Percentiles rank a stretch among this genome's conserved stretches.
Conservation (phyloP, 1,284 basidiomycete genomes). For the Erythrobasidium hasegawianum region DNA sequence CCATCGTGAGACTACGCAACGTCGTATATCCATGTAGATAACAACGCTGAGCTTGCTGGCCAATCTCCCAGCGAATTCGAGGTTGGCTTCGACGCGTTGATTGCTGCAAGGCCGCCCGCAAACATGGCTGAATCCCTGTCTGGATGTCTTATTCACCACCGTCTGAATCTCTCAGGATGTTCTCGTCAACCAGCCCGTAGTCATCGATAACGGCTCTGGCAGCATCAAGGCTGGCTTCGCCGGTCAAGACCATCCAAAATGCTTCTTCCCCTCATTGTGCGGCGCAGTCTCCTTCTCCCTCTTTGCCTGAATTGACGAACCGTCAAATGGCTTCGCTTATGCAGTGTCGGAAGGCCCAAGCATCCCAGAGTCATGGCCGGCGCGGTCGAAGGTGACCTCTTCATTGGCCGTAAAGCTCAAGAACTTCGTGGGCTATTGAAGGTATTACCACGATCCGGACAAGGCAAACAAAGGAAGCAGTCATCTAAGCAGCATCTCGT, state of each 20-base stretch:
- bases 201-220: conserved; percentile 96
- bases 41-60: too few relatives aligned
- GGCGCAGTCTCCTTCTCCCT: not conserved
- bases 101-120: not conserved
- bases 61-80: conserved; percentile 28
- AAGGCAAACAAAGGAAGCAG: not conserved
- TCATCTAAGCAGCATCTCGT: not conserved
- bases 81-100: conserved; percentile 4
- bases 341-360: conserved; percentile 88
- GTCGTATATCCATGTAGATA: too few relatives aligned
- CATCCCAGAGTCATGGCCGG: conserved; percentile 96
- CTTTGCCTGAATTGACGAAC: not conserved
- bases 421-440: conserved; percentile 89
- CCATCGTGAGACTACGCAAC: too few relatives aligned
- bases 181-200: conserved; percentile 85
- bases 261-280: conserved; percentile 95
- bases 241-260: conserved; percentile 94
- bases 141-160: not conserved
- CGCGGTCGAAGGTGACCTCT: conserved; percentile 80
- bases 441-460: conserved; percentile 53
- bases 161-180: conserved; percentile 56
- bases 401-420: conserved; percentile 89
- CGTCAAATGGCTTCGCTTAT: not conserved
- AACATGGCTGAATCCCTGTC: not conserved
- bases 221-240: conserved; percentile 97